Evolutionary conservation across 495 filamentous ascomycete genomes (phyloP).

Genomic region (Penicillium salamii): DNA sequence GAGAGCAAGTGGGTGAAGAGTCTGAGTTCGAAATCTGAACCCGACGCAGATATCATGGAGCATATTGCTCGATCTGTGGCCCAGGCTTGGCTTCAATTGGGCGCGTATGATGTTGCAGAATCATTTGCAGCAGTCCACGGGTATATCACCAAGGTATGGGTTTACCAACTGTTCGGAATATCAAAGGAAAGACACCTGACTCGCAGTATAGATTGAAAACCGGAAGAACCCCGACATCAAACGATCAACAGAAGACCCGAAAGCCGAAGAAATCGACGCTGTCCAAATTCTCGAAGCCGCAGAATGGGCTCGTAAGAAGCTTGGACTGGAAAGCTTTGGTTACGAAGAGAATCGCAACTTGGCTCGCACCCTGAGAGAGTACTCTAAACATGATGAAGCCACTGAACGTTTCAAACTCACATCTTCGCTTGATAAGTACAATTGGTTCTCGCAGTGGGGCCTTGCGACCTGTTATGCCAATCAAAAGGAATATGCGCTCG

Average conservation of each 20-base stretch:
- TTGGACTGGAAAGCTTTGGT: conserved; percentile 7
- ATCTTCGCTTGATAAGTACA: conserved; percentile 7
- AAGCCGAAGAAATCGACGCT: not conserved
- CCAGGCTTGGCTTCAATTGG: conserved; percentile 12
- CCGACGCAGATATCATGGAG: conserved; percentile 22
- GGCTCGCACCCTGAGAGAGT: conserved; percentile 10
- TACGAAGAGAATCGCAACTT: conserved; percentile 15
- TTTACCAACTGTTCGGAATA: not conserved
- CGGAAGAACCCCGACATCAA: conserved; percentile 6
- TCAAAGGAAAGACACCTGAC: not conserved
- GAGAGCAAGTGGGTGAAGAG: conserved; percentile 16
- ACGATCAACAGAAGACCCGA: not conserved
- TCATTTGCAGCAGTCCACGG: conserved; percentile 7
- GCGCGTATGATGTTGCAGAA: not conserved
- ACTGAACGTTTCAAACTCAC: conserved; percentile 15
- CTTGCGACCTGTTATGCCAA: conserved; percentile 7
- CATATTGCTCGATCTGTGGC: conserved; percentile 10
- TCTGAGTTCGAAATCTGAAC: conserved; percentile 19
- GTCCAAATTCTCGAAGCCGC: conserved; percentile 3
- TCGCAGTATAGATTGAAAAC: conserved; percentile 6
- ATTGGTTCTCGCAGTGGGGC: conserved; percentile 14
- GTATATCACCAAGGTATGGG: conserved; percentile 17
- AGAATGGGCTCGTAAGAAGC: conserved; percentile 7
- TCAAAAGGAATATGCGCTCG: conserved; percentile 1
- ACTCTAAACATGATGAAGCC: conserved; percentile 4